Percentiles rank a stretch among this genome's conserved stretches.
Conservation (phyloP, 1,284 basidiomycete species). For the Ceratobasidium papillatum region DNA sequence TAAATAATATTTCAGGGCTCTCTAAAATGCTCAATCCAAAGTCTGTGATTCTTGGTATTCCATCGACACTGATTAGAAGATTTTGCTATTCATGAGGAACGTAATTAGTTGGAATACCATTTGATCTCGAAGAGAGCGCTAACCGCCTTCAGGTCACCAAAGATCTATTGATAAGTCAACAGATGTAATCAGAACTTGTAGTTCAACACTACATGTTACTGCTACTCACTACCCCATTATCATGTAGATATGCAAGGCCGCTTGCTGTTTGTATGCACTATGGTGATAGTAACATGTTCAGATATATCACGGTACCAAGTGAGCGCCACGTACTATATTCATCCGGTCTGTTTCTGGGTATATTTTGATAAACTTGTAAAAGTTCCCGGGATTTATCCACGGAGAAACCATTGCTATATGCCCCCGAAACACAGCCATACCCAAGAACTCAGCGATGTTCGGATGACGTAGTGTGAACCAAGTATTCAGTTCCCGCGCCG, state of each 20-base stretch:
- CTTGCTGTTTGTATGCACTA: not conserved
- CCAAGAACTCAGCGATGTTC: slow-evolving; percentile 6
- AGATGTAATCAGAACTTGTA: not conserved
- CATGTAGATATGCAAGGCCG: not conserved
- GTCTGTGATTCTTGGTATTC: not conserved
- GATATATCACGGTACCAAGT: too few species aligned
- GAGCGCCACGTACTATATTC: not conserved
- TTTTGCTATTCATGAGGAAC: not conserved
- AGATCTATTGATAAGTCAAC: too few species aligned
- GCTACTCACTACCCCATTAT: not conserved
- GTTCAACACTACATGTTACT: not conserved
- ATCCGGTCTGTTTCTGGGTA: not conserved
- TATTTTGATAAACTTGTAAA: not conserved
- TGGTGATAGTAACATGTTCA: not conserved
- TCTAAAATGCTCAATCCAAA: not conserved
- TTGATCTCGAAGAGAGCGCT: not conserved
- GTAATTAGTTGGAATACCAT: not conserved
- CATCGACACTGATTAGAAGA: not conserved
- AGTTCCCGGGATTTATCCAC: not conserved
- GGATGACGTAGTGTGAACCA: slow-evolving; percentile 13
- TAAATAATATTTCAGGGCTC: not conserved
- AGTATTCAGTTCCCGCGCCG: slow-evolving; percentile 3
- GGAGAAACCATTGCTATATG: not conserved
- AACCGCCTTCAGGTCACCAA: not conserved
- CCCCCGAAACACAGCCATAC: not conserved